Base-by-base conservation (phyloP, 495 filamentous ascomycete genomes). In the Rhizodiscina lignyota region DNA sequence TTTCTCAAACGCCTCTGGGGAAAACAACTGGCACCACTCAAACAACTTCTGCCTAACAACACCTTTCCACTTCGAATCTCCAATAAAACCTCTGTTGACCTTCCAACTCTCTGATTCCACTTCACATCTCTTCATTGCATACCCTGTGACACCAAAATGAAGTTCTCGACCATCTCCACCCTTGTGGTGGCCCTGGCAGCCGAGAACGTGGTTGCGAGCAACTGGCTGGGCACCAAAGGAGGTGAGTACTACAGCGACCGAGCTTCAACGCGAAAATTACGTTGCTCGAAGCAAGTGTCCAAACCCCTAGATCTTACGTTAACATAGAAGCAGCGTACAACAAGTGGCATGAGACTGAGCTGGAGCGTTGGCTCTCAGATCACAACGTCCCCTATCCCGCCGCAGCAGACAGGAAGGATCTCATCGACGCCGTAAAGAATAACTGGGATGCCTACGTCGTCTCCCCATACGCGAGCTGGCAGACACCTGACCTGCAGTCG, bases 331-430 rank as follows among this genome's bases (percentile, higher is more conserved):
- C 49, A 93, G 89, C 76, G 4, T 97, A 96, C 68, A 94, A 94
- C 63, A 94, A 87, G 54, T 97, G 89, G 89, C 87, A 96, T 53
- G 77, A 94, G 62, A 93, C 83, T 4, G 89, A 97, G 64, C 70
- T 97, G 8, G 87, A 97, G 63, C 70, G 89, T 48, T 97, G 89
- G 89, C 77, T 97, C 39, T 81, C 80, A 18, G 89, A 97, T 47
- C 73, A 97, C 59, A 70, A 91, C 55, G 70, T 97, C 38, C 83
- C 85, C 5, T 84, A 77, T 48, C 66, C 70, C 0, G 42, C 45
- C 8, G 45, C 56, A 27, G 44, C 60, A 16, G 62, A 63, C 34
- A 60, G 62, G 42, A 63, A 70, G 38, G 66, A 72, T 24, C 68
- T 77, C 15, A 44, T 59, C 35, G 48, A 56, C 4, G 60, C 68